These are phyloP conservation scores for Nicotiana noctiflora DNA, from an alignment of 257 asterid species.

Conservation along the genomic window DNA sequence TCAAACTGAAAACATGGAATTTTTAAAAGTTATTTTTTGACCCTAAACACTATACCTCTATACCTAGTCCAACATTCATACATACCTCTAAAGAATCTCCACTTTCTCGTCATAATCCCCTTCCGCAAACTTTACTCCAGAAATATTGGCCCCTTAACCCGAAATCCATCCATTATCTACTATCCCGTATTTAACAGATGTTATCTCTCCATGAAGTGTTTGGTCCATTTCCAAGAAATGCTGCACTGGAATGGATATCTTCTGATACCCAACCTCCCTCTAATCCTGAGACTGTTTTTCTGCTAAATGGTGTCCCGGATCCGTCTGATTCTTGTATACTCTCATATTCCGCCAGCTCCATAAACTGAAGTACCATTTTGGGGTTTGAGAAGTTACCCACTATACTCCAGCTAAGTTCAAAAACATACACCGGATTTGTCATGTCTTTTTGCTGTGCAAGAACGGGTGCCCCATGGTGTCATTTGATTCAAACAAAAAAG, in stretches of 20 bases:
- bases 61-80: neutral
- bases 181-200: neutral
- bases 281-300: neutral
- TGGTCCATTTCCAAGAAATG: conserved; percentile 1
- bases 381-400: neutral
- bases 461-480: neutral
- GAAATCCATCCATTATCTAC: neutral
- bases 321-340: neutral
- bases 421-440: neutral
- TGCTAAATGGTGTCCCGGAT: neutral
- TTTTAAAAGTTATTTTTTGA: too few species aligned
- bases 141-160: neutral
- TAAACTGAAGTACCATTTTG: neutral
- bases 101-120: neutral
- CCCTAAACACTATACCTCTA: too few species aligned
- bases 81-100: neutral
- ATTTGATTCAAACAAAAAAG: neutral
- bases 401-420: neutral
- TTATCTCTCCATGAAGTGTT: conserved; percentile 4
- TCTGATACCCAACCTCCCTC: neutral
- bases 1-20: too few species aligned
- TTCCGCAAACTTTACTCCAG: neutral
- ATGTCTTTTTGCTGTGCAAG: neutral
- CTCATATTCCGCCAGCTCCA: neutral
- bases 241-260: neutral